Conservation (phyloP, 2,329 filamentous ascomycete genomes). For the Beauveria medogensis region DNA sequence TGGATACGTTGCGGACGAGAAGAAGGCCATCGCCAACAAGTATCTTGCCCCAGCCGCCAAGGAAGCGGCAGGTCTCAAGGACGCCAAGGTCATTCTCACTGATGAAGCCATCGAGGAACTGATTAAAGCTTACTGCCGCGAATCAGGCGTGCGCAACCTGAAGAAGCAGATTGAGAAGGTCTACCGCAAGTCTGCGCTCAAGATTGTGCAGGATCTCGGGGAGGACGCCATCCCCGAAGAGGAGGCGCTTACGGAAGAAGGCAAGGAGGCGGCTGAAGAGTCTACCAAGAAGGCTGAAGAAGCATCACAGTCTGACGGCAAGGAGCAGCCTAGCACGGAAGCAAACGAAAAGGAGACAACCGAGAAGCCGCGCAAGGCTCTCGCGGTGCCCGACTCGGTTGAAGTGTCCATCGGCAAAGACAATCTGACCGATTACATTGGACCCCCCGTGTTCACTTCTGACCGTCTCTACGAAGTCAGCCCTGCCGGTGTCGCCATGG, state of each 20-base stretch:
- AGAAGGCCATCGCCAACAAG: conserved; percentile 93
- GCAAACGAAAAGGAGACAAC: conserved; percentile 37
- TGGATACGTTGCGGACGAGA: conserved; percentile 95
- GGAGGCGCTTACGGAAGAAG: conserved; percentile 75
- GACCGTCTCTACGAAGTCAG: conserved; percentile 92
- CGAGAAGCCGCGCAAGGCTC: conserved; percentile 63
- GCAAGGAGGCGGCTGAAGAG: conserved; percentile 68
- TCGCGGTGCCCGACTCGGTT: conserved; percentile 79
- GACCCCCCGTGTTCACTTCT: conserved; percentile 89
- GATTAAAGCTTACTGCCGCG: conserved; percentile 97
- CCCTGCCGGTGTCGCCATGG: conserved; percentile 93
- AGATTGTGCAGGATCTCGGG: conserved; percentile 91
- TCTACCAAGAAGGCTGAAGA: conserved; percentile 60
- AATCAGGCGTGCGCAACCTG: conserved; percentile 92
- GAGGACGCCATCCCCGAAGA: conserved; percentile 76
- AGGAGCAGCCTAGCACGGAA: conserved; percentile 21
- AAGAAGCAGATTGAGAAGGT: conserved; percentile 99
- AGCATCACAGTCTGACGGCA: conserved; percentile 34
- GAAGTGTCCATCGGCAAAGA: conserved; percentile 81
- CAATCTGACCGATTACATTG: conserved; percentile 93
- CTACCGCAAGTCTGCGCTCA: conserved; percentile 91
- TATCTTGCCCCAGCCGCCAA: conserved; percentile 94
- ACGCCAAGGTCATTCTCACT: conserved; percentile 80
- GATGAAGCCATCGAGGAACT: conserved; percentile 88
- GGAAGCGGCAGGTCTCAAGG: conserved; percentile 81